Percentiles rank a stretch among this genome's conserved stretches.
phyloP scores from a whole-genome alignment of 108 stramenopile genomes.

The Nitzschia palea region DNA sequence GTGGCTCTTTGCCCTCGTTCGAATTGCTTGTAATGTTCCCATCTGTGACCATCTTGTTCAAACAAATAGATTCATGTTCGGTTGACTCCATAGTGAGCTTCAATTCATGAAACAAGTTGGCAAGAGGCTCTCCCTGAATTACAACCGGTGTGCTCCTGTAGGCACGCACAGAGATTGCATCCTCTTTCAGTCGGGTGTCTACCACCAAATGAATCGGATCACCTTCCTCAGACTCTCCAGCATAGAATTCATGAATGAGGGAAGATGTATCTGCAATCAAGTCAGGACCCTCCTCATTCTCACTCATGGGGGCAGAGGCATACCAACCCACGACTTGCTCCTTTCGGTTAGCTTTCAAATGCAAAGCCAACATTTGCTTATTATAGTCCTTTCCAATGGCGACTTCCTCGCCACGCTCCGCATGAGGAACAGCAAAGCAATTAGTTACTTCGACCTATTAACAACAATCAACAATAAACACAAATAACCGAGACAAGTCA shows the following conservation, averaged over 20 bases:
- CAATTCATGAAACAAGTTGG: slow-evolving; percentile 93
- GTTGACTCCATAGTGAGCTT: slow-evolving; percentile 62
- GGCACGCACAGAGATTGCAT: slow-evolving; percentile 75
- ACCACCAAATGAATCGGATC: slow-evolving; percentile 90
- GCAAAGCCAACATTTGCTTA: slow-evolving; percentile 83
- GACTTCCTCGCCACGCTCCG: slow-evolving; percentile 89
- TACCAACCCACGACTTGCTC: slow-evolving; percentile 98
- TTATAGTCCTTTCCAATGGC: slow-evolving; percentile 97
- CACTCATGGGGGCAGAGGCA: slow-evolving; percentile 66
- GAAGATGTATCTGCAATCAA: slow-evolving; percentile 89
- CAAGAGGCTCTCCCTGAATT: slow-evolving; percentile 79
- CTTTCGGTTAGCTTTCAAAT: slow-evolving; percentile 75
- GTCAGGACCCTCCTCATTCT: slow-evolving; percentile 29
- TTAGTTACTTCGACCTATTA: slow-evolving; percentile 89
- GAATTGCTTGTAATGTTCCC: slow-evolving; percentile 17
- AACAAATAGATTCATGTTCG: slow-evolving; percentile 87
- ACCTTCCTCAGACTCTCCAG: slow-evolving; percentile 86
- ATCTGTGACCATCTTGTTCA: slow-evolving; percentile 77
- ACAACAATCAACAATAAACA: background rate
- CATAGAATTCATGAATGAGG: slow-evolving; percentile 96
- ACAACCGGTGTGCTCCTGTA: slow-evolving; percentile 76
- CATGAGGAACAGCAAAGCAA: slow-evolving; percentile 95
- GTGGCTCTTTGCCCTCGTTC: slow-evolving; percentile 24
- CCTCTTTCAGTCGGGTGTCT: slow-evolving; percentile 71
- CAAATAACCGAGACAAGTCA: too few relatives aligned